Conservation (phyloP, 2,329 filamentous ascomycete species). For the Ophiocordyceps camponoti-saundersi region DNA sequence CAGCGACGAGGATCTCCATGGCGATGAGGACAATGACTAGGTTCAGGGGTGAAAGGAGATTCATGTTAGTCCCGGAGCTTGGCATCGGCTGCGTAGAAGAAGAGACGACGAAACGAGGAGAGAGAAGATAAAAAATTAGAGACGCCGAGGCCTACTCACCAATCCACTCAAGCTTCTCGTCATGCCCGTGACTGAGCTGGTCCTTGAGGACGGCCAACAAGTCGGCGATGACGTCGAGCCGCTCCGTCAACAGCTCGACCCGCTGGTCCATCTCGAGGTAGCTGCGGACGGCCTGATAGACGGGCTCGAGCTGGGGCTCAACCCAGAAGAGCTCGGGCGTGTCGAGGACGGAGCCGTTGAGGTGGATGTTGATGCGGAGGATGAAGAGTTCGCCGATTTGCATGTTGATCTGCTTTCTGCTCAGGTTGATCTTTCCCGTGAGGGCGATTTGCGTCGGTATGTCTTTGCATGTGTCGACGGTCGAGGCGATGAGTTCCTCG, state of each 20-base stretch:
- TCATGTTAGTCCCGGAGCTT: no score
- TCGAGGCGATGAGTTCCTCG: slow-evolving; percentile 86
- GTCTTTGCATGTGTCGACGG: slow-evolving; percentile 83
- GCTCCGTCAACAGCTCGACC: slow-evolving; percentile 73
- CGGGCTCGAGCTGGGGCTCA: slow-evolving; percentile 87
- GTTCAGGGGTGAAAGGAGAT: not conserved
- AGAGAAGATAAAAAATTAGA: not conserved
- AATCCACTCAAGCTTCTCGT: slow-evolving; percentile 80
- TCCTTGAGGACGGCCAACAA: slow-evolving; percentile 86
- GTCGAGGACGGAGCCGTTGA: slow-evolving; percentile 91
- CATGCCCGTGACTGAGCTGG: slow-evolving; percentile 84
- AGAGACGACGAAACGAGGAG: not conserved
- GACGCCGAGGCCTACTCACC: slow-evolving; percentile 40
- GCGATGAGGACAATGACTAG: slow-evolving; percentile 88
- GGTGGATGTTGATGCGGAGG: slow-evolving; percentile 89
- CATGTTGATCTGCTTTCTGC: slow-evolving; percentile 90
- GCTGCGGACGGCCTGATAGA: slow-evolving; percentile 87
- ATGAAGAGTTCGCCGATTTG: slow-evolving; percentile 98
- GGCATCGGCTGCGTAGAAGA: not conserved
- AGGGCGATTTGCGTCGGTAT: slow-evolving; percentile 84
- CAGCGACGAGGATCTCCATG: slow-evolving; percentile 83
- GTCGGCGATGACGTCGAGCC: slow-evolving; percentile 77
- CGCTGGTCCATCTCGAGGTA: slow-evolving; percentile 98
- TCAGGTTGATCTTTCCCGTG: slow-evolving; percentile 82
- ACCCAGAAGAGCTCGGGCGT: slow-evolving; percentile 98